phyloP scores from a whole-genome alignment of 2,329 filamentous ascomycete species.

The Penicillium freii region DNA sequence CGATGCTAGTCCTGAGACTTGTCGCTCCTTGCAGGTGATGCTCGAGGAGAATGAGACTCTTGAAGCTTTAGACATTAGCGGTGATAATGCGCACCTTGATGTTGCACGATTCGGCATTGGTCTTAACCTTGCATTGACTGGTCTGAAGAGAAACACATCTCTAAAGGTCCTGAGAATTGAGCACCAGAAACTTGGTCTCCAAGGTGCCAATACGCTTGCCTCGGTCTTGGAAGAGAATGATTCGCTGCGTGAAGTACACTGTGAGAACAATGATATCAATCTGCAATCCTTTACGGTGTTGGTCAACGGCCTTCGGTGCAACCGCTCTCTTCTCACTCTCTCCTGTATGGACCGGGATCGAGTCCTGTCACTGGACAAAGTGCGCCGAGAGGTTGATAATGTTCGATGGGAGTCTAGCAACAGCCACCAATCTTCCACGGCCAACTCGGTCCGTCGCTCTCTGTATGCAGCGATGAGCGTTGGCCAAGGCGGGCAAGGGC shows the following conservation, averaged over 20 bases:
- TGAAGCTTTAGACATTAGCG: constrained; percentile 67
- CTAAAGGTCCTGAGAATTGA: constrained; percentile 64
- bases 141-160: constrained; percentile 62
- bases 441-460: constrained; percentile 45
- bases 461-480: constrained; percentile 42
- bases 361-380: constrained; percentile 58
- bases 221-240: constrained; percentile 66
- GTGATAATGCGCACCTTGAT: constrained; percentile 69
- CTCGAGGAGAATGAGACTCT: constrained; percentile 67
- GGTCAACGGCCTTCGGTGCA: constrained; percentile 66
- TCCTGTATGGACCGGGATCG: constrained; percentile 64
- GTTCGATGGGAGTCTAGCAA: constrained; percentile 44
- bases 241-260: constrained; percentile 64
- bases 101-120: constrained; percentile 67
- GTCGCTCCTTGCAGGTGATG: constrained; percentile 60
- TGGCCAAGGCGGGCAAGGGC: constrained; percentile 28
- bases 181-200: constrained; percentile 66
- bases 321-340: constrained; percentile 61
- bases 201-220: constrained; percentile 67
- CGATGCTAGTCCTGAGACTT: constrained; percentile 66
- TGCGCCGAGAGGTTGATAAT: constrained; percentile 56
- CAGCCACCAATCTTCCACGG: constrained; percentile 31
- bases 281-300: constrained; percentile 68
- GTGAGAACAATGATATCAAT: constrained; percentile 70
- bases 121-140: constrained; percentile 63